A percentile compares a stretch with the other conserved stretches of the same genome.
Conservation (phyloP, 495 filamentous ascomycete genomes). For the Cercophora sp. region DNA sequence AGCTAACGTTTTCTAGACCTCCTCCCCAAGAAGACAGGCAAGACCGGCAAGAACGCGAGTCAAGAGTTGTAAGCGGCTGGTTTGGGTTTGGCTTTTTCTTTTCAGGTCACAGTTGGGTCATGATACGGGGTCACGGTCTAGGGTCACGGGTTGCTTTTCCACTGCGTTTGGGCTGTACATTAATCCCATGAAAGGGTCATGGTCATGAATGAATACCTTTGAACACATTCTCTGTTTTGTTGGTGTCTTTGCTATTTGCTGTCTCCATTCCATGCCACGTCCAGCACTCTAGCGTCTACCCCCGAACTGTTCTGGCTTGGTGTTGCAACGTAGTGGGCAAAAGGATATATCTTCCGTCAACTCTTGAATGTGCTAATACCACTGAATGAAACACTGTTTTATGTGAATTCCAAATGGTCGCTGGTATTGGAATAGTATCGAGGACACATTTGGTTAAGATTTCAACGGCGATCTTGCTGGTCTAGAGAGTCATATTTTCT, state of each 20-base stretch:
- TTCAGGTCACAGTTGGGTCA: constrained; percentile 68
- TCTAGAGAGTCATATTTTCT: no score
- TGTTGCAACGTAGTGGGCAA: no score
- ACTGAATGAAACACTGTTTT: no score
- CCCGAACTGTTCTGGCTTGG: no score
- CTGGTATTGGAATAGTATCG: no score
- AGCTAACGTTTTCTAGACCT: constrained; percentile 68
- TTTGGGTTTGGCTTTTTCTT: constrained; percentile 59
- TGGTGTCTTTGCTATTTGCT: background rate
- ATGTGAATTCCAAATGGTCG: background rate
- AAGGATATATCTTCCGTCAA: no score
- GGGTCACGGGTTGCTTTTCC: constrained; percentile 75
- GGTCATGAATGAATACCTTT: constrained; percentile 54
- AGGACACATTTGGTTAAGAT: no score
- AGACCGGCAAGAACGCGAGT: constrained; percentile 82
- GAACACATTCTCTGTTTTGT: constrained; percentile 20
- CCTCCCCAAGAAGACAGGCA: constrained; percentile 95
- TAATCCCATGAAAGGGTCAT: constrained; percentile 71
- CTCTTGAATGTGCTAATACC: no score
- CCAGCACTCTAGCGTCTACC: background rate
- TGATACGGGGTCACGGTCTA: constrained; percentile 81
- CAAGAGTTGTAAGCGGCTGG: constrained; percentile 77
- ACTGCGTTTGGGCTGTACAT: constrained; percentile 80
- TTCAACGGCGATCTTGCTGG: no score
- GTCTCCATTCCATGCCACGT: background rate